Base-by-base conservation (phyloP, 768 basidiomycete species). In the Chiua virens region DNA sequence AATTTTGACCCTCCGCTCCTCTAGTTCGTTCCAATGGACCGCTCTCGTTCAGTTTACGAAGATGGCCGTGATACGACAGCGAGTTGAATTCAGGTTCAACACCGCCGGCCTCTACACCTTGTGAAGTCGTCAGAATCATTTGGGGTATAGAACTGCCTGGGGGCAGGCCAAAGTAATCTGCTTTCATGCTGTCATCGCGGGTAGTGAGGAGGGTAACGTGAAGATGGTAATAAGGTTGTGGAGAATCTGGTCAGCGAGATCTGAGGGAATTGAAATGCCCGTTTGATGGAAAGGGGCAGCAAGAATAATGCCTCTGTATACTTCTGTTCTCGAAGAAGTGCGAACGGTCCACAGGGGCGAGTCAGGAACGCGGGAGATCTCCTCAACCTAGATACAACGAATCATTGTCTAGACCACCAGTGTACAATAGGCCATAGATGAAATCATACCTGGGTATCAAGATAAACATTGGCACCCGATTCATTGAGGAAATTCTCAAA, bases 141-240 rank as follows among this genome's bases (percentile, higher is more conserved):
- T 69, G 72, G 0, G 94, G 89, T 2, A 83, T 70, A 25, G 64
- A 63, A 4, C 73, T 64, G 21, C 70, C 66, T 0, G 73, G 41
- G 2, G 74, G 53, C 30, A 88, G 73, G 42, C 76, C 79, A 66
- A 98, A 94, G 70, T 91, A 92, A 3, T 72, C 69, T 0, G 90
- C 73, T 55, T 82, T 78, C 8, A 87, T 73, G 10, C 67, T 69
- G 5, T 83, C 70, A 3, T 84, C 74, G 11, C 83, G 84, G 2
- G 96, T 98, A n/a, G 85, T 79, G 35, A 98, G 75, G 20, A 93
- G 78, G 10, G 96, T 97, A 45, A 96, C 93, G 64, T 95, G 90
- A 3, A 98, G 82, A 56, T 79, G 82, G 42, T 92, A 79, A 64
- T 96, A 97, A 20, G 85, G 83, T 56, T 89, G 87, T 34, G 74